Base-by-base conservation (phyloP, 441 rosid species). In the Omphalea diandra region DNA sequence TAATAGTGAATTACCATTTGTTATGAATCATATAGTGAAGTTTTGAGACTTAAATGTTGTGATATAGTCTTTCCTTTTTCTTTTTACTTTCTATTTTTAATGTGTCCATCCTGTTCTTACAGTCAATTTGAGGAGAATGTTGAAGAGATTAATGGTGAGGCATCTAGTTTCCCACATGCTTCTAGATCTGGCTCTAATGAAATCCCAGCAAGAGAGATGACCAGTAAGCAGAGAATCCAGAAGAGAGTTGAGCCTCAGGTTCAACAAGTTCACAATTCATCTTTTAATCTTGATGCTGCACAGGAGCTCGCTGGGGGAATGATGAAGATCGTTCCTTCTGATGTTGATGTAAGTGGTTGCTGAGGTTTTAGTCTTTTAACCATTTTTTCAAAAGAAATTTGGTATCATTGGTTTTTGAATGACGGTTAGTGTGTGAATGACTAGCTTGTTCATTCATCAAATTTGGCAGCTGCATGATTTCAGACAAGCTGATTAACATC, bases 121-220 rank as follows among this genome's bases (percentile, higher is more conserved):
- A 94, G 99, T 69, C 96, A 87, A 85, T 94, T 94, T 70, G 97
- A 91, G 77, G 97, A 88, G 79, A 94, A 85, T 80, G 81, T 83
- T 53, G 98, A 89, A 75, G 98, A 92, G 70, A 72, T 77, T 62
- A 87, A 88, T 80, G 83, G 88, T 68, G 91, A 66, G 69, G 83
- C 87, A 69, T 80, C 87, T 29, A 72, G 77, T 74, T 46, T 81
- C 68, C 87, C 89, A 14, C 84, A 74, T 70, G 81, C 88, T 77
- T 83, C 94, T 55, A 73, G 83, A 66, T 83, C 90, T 8, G 81
- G 84, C 35, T 88, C 88, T 54, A 79, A 81, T 72, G 91, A 82
- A 73, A 89, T 86, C 61, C 83, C 82, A 68, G 79, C 69, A 52
- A 76, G 63, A 0, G 86, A 80, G 78, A 75, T 80, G 68, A 61